These are phyloP conservation scores for Globisporangium recalcitrans DNA, from an alignment of 352 stramenopile species.

Conservation along the genomic window DNA sequence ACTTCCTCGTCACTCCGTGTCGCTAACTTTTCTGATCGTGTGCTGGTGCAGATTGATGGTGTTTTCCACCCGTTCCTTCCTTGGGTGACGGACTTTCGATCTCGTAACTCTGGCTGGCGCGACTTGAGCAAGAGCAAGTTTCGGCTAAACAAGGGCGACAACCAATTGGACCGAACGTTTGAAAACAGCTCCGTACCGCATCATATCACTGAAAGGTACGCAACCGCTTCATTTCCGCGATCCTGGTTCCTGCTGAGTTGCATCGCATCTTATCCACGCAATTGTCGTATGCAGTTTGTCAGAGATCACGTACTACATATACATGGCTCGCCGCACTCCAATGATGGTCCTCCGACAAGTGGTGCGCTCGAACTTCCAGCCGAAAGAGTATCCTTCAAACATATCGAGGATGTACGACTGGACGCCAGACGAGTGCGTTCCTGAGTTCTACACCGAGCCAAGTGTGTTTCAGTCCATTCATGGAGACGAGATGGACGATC, in stretches of 20 bases:
- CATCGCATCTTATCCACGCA: not conserved
- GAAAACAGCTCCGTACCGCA: conserved; percentile 83
- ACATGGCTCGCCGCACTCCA: conserved; percentile 89
- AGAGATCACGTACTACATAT: conserved; percentile 96
- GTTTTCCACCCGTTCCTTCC: conserved; percentile 93
- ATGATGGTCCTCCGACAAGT: conserved; percentile 79
- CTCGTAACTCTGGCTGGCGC: conserved; percentile 57
- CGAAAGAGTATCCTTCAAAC: conserved; percentile 91
- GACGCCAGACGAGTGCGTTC: conserved; percentile 95
- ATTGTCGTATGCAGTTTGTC: conserved; percentile 45
- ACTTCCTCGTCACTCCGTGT: too few relatives aligned
- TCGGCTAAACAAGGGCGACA: conserved; percentile 92
- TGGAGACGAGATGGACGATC: conserved; percentile 53
- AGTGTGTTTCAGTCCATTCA: conserved; percentile 85
- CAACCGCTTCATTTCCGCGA: not conserved
- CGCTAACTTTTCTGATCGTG: not conserved
- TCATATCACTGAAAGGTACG: conserved; percentile 90
- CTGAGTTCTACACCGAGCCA: conserved; percentile 91
- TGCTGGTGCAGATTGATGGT: conserved; percentile 40
- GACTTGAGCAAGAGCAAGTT: conserved; percentile 93
- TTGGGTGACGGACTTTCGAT: conserved; percentile 93
- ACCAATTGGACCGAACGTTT: conserved; percentile 89
- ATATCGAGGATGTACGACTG: conserved; percentile 90
- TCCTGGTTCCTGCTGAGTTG: not conserved
- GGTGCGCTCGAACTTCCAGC: conserved; percentile 90